phyloP scores from a whole-genome alignment of 371 early-diverging fungal species.

The Chytridium lagenaria region DNA sequence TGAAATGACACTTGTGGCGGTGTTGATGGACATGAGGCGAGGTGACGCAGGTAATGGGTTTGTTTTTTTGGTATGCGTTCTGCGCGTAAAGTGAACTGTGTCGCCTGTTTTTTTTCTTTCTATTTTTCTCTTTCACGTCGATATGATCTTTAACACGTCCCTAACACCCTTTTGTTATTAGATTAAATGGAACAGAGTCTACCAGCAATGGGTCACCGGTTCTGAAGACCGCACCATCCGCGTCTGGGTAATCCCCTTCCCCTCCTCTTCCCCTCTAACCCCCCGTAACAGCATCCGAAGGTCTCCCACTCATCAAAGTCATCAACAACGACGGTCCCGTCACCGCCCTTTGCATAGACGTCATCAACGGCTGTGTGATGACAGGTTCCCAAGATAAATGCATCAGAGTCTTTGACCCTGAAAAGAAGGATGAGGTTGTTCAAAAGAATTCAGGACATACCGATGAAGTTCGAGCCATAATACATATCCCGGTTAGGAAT shows the following conservation, averaged over 20 bases:
- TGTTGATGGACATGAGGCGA: slow-evolving; percentile 63
- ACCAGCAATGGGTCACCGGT: slow-evolving; percentile 58
- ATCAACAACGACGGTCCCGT: slow-evolving; percentile 61
- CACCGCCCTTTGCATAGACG: slow-evolving; percentile 56
- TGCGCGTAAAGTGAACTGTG: not conserved
- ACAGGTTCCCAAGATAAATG: slow-evolving; percentile 56
- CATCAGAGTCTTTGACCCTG: slow-evolving; percentile 59
- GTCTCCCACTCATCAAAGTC: slow-evolving; percentile 53
- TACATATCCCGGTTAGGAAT: slow-evolving; percentile 56
- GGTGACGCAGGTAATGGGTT: slow-evolving; percentile 50
- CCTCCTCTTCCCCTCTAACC: not conserved
- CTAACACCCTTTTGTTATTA: too few relatives aligned
- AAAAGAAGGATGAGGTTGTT: slow-evolving; percentile 52
- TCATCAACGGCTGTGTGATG: slow-evolving; percentile 54
- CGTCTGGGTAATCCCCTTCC: slow-evolving; percentile 43
- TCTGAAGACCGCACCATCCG: slow-evolving; percentile 61
- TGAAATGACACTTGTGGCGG: slow-evolving; percentile 55
- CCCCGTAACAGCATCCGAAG: slow-evolving; percentile 46
- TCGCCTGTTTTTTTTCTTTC: not conserved
- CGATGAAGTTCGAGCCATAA: slow-evolving; percentile 56
- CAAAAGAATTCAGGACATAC: slow-evolving; percentile 59
- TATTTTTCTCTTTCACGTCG: too few relatives aligned
- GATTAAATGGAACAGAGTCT: slow-evolving; percentile 52
- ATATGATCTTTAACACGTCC: too few relatives aligned
- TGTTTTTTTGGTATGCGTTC: not conserved